phyloP scores from a whole-genome alignment of 2,329 filamentous ascomycete species.

The Colletotrichum tropicale region DNA sequence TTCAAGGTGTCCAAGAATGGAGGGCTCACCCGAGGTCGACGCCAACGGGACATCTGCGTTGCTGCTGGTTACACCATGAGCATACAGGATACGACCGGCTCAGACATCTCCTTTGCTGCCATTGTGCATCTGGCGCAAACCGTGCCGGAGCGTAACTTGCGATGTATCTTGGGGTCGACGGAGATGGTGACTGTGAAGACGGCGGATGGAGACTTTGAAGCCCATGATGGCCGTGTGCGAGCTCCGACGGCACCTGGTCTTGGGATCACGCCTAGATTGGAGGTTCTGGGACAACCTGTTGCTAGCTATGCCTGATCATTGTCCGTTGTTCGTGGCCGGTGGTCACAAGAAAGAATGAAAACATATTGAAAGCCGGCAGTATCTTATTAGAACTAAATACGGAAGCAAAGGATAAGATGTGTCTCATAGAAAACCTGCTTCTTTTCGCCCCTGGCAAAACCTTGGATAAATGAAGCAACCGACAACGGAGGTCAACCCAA shows the following conservation, averaged over 20 bases:
- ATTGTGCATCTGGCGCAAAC: neutral
- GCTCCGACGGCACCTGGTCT: neutral
- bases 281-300: neutral
- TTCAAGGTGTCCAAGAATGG: neutral
- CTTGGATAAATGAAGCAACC: neutral
- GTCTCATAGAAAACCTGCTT: neutral
- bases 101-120: neutral
- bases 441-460: neutral
- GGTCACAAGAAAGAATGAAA: fast-evolving
- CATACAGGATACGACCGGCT: neutral
- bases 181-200: neutral
- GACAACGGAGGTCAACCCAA: neutral
- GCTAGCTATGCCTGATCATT: neutral
- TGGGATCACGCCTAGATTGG: neutral
- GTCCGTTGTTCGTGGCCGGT: neutral
- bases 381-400: neutral
- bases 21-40: neutral
- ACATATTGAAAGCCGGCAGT: neutral
- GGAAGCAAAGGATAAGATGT: neutral
- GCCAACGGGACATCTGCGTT: neutral
- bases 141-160: neutral
- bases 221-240: neutral
- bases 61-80: neutral
- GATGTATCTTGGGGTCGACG: neutral
- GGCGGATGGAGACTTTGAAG: neutral